Conservation (phyloP, 768 basidiomycete species). For the Boletus barrowsii region DNA sequence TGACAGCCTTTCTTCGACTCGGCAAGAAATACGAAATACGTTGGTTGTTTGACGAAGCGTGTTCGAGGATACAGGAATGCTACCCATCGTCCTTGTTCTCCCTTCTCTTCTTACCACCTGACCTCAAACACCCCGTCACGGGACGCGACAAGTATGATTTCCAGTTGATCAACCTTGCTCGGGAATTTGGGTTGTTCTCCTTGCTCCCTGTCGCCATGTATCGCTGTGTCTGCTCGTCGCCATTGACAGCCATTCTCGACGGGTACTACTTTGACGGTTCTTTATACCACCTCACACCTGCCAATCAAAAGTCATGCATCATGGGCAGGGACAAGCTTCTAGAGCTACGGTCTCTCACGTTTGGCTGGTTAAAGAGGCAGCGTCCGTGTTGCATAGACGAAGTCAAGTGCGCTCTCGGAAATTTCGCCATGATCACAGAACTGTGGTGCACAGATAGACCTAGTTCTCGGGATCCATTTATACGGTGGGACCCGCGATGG, state of each 20-base stretch:
- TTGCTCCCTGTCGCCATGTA: constrained; percentile 24
- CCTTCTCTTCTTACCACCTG: constrained; percentile 23
- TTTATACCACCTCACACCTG: constrained; percentile 14
- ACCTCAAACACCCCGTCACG: constrained; percentile 17
- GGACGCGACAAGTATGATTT: constrained; percentile 27
- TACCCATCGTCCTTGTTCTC: constrained; percentile 24
- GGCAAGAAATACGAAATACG: constrained; percentile 25
- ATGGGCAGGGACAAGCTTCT: constrained; percentile 23
- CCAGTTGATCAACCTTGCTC: constrained; percentile 23
- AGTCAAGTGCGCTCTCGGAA: constrained; percentile 20
- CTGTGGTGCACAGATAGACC: constrained; percentile 20
- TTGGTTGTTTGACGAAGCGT: constrained; percentile 23
- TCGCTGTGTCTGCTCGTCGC: constrained; percentile 18
- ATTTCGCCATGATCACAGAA: constrained; percentile 20
- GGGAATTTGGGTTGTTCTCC: constrained; percentile 23
- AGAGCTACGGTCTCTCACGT: constrained; percentile 18
- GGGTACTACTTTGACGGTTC: constrained; percentile 22
- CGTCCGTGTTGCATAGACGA: constrained; percentile 18
- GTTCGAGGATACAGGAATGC: constrained; percentile 19
- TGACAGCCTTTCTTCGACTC: constrained; percentile 22
- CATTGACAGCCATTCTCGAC: constrained; percentile 21
- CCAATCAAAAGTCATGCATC: constrained; percentile 24
- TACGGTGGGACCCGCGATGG: constrained; percentile 23
- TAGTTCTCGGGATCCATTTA: constrained; percentile 19
- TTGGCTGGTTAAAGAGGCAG: constrained; percentile 17